Evolutionary conservation across 352 stramenopile genomes (phyloP).

Genomic region (Phytophthora pluvialis): DNA sequence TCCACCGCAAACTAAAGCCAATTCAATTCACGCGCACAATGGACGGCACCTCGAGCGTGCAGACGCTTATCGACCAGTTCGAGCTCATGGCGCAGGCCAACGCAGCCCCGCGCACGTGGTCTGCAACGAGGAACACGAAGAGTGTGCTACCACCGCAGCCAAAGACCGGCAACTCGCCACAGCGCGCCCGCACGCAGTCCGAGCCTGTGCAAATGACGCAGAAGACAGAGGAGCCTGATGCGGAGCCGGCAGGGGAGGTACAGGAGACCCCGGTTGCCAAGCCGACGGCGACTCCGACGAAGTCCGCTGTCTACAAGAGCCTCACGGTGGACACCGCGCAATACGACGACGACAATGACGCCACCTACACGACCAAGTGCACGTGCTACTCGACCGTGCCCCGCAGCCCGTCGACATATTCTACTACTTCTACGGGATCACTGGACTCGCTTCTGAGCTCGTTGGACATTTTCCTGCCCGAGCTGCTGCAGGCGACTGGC

Average conservation of each 20-base stretch:
- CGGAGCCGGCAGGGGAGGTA: constrained; percentile 11
- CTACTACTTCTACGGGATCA: constrained; percentile 40
- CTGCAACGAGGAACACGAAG: constrained; percentile 8
- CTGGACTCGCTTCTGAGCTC: constrained; percentile 41
- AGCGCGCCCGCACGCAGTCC: constrained; percentile 13
- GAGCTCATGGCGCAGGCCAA: constrained; percentile 38
- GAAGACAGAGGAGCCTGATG: constrained; percentile 1
- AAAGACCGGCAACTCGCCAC: constrained; percentile 19
- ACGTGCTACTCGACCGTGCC: constrained; percentile 21
- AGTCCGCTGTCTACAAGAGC: constrained; percentile 14
- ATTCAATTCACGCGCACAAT: constrained; percentile 12
- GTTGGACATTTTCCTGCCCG: constrained; percentile 32
- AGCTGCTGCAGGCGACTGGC: constrained; percentile 21
- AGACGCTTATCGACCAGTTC: constrained; percentile 47
- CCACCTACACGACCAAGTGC: constrained; percentile 16
- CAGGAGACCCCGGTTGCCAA: not conserved
- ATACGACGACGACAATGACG: constrained; percentile 27
- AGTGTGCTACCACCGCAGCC: constrained; percentile 8
- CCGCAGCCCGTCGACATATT: constrained; percentile 36
- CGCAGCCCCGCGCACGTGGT: constrained; percentile 11
- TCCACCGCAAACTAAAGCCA: constrained; percentile 2
- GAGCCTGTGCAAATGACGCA: constrained; percentile 6
- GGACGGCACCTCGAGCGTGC: constrained; percentile 27
- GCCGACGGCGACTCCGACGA: constrained; percentile 2
- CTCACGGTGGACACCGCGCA: constrained; percentile 22